These are phyloP conservation scores for Limnanthes douglasii DNA, from an alignment of 345 rosid species.

Conservation along the genomic window DNA sequence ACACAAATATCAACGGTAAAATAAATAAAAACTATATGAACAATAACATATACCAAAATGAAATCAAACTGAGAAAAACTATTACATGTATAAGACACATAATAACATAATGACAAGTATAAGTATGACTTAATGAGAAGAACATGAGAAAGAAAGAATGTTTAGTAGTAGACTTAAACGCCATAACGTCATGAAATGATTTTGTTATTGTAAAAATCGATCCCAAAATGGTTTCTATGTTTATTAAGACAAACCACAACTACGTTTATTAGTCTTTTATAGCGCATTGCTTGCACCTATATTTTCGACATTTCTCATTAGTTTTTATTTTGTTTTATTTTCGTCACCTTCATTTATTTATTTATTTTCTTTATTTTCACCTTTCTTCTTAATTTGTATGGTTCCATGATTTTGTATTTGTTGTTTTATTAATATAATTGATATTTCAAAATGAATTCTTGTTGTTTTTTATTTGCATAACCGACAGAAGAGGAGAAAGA, in stretches of 20 bases:
- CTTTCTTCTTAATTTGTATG: too few species aligned
- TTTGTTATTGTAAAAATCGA: slow-evolving; percentile 94
- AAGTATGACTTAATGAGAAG: not conserved
- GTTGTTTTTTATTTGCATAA: too few species aligned
- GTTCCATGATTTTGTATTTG: too few species aligned
- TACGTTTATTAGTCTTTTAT: slow-evolving; percentile 88
- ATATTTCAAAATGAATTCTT: too few species aligned
- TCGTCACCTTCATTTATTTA: not conserved
- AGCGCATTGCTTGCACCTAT: slow-evolving; percentile 76
- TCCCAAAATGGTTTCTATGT: slow-evolving; percentile 81
- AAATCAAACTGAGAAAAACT: not conserved
- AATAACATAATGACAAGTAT: not conserved
- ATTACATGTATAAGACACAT: too few species aligned
- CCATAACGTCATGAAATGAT: slow-evolving; percentile 98
- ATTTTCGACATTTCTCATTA: slow-evolving; percentile 43
- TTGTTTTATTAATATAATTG: too few species aligned
- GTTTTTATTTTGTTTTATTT: not conserved
- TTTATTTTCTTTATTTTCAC: too few species aligned
- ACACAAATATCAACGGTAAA: not conserved
- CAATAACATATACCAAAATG: not conserved
- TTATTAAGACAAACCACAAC: slow-evolving; percentile 89
- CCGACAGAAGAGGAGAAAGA: too few species aligned
- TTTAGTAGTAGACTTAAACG: slow-evolving; percentile 36
- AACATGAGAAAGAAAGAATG: not conserved
- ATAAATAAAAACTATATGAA: not conserved